These are phyloP conservation scores for Chaetomidium leptoderma DNA, from an alignment of 495 filamentous ascomycete species.

Conservation along the genomic window DNA sequence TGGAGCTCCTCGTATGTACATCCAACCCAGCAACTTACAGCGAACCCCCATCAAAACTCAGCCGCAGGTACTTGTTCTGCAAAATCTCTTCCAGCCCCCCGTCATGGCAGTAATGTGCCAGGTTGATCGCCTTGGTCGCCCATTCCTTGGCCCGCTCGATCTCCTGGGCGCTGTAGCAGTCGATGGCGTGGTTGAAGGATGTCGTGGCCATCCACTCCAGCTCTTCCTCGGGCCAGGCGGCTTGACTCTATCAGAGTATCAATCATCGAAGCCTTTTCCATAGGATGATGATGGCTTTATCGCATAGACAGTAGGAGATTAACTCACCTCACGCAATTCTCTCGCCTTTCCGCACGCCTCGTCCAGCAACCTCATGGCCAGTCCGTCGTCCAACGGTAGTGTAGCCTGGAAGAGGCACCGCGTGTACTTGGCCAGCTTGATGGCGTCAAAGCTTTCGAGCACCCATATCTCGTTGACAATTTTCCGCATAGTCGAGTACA, in stretches of 20 bases:
- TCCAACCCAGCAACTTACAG: background rate
- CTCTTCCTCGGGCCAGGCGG: slow-evolving; percentile 63
- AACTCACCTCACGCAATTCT: slow-evolving; percentile 39
- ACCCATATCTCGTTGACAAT: slow-evolving; percentile 61
- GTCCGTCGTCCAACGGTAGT: slow-evolving; percentile 41
- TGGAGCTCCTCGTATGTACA: background rate
- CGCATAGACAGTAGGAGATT: background rate
- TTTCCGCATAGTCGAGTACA: slow-evolving; percentile 51
- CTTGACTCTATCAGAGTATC: slow-evolving; percentile 30
- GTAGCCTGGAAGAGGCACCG: slow-evolving; percentile 66
- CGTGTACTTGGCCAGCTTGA: slow-evolving; percentile 64
- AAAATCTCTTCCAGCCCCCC: slow-evolving; percentile 50
- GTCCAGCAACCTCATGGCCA: slow-evolving; percentile 53
- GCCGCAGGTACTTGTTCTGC: slow-evolving; percentile 48
- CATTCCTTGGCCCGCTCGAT: slow-evolving; percentile 57
- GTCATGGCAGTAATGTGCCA: slow-evolving; percentile 56
- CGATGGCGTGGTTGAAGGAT: slow-evolving; percentile 72
- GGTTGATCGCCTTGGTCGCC: slow-evolving; percentile 59
- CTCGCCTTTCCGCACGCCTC: slow-evolving; percentile 51
- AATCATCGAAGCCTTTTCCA: background rate
- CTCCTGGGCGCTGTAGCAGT: slow-evolving; percentile 58
- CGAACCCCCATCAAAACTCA: slow-evolving; percentile 42
- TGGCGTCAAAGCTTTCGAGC: slow-evolving; percentile 47
- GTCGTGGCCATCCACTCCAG: slow-evolving; percentile 72
- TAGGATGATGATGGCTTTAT: background rate